Evolutionary conservation across 805 yeast species (phyloP).

Genomic region (Metschnikowia santaceciliae): DNA sequence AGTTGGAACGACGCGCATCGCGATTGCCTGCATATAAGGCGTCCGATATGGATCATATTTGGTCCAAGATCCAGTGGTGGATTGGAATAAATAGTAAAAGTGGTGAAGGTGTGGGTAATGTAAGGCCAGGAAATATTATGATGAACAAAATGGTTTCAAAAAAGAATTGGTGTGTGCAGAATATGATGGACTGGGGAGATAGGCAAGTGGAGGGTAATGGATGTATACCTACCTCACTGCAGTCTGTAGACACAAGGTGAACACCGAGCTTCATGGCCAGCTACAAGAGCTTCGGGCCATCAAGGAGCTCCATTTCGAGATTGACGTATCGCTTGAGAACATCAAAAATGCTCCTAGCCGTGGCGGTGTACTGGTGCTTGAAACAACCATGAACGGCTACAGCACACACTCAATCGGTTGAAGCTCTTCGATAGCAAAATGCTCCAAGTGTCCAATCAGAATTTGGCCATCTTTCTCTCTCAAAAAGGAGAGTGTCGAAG

Average conservation of each 20-base stretch:
- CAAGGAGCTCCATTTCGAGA: constrained; percentile 24
- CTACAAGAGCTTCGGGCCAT: constrained; percentile 15
- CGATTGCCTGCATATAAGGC: not conserved
- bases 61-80: too few relatives aligned
- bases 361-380: not conserved
- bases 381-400: constrained; percentile 15
- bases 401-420: constrained; percentile 16
- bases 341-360: constrained; percentile 1
- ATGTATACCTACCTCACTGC: too few relatives aligned
- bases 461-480: constrained; percentile 8
- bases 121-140: too few relatives aligned
- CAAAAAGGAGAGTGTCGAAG: not conserved
- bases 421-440: constrained; percentile 18
- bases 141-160: too few relatives aligned
- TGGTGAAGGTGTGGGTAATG: too few relatives aligned
- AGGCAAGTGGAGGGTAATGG: too few relatives aligned
- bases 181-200: too few relatives aligned
- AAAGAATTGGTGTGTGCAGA: too few relatives aligned
- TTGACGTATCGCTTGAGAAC: constrained; percentile 13
- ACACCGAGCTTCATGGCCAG: constrained; percentile 3
- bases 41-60: not conserved
- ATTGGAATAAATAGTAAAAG: not conserved
- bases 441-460: constrained; percentile 10
- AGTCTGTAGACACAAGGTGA: constrained; percentile 4
- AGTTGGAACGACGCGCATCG: not conserved